Evolutionary conservation across 2,329 filamentous ascomycete genomes (phyloP), one percentile per base, ranked within the genome.

Genomic region (Juglanconis sp.): DNA sequence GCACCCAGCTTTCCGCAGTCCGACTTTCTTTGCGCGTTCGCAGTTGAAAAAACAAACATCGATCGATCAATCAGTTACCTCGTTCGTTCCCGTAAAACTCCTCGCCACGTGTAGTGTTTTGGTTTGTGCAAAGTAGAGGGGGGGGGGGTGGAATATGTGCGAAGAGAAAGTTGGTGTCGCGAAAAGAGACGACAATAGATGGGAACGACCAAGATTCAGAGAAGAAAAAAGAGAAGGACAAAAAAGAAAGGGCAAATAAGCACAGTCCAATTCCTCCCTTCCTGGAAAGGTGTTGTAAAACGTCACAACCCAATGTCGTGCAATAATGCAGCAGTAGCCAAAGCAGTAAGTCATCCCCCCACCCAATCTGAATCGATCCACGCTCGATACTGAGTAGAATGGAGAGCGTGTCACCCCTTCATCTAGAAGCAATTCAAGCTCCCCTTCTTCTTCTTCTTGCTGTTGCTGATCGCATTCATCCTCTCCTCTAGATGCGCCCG

Each of bases 351-450:
- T 24, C 17, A 24, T 24, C 17, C 17, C 17, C 17, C 17, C 17
- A 24, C 17, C 17, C 17, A 24, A 24, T 24, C 17, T 24, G 17
- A 24, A 24, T 24, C 17, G 17, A 24, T 24, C 17, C 17, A 24
- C 17, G 17, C 17, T 24, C 17, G 17, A 24, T 24, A 24, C 17
- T 4, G 24, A 11, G 17, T 10, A 31, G 24, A 6, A 17, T 6
- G 24, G 7, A 31, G 24, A 9, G 24, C 31, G 5, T 3, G 8
- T 40, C 38, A 38, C 11, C 13, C 42, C 44, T 40, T 40, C 42
- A 34, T 38, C 76, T 92, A 97, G 81, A 99, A 99, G 84, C 95
- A 99, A 80, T 97, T 98, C 76, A 99, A 83, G 67, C 90, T 93
- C 70, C 89, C 87, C 84, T 96, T 96, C 82, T 92, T 93, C 85